Evolutionary conservation across 345 rosid species (phyloP).

Genomic region (Melaleuca quinquenervia): DNA sequence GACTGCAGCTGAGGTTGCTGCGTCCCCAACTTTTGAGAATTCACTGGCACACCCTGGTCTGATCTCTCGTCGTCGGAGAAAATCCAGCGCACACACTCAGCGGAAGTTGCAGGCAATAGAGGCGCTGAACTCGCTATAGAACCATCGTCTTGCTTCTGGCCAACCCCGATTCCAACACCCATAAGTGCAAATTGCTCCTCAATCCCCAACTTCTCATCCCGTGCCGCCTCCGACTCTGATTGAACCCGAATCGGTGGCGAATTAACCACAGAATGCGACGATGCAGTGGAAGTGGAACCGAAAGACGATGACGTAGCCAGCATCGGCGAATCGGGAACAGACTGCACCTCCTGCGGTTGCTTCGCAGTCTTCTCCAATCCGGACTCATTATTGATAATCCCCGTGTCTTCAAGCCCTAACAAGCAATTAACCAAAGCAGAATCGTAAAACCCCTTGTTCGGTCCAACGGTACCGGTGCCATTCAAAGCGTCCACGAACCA

Average conservation of each 20-base stretch:
- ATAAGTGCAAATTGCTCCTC: conserved; percentile 80
- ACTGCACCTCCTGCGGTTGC: conserved; percentile 61
- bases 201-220: conserved; percentile 57
- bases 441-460: conserved; percentile 67
- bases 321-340: conserved; percentile 93
- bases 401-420: conserved; percentile 52
- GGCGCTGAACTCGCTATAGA: conserved; percentile 48
- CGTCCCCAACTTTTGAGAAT: conserved; percentile 37
- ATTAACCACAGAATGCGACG: conserved; percentile 74
- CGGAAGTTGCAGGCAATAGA: neutral
- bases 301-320: conserved; percentile 80
- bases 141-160: conserved; percentile 47
- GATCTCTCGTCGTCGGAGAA: conserved; percentile 92
- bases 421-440: conserved; percentile 62
- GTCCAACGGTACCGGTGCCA: conserved; percentile 25
- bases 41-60: conserved; percentile 55
- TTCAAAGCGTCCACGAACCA: conserved; percentile 92
- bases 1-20: conserved; percentile 23
- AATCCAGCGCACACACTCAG: conserved; percentile 12
- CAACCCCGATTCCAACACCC: conserved; percentile 19
- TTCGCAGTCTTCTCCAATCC: conserved; percentile 23
- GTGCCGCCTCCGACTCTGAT: conserved; percentile 21
- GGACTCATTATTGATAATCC: neutral
- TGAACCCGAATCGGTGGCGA: conserved; percentile 80
- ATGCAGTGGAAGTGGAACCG: conserved; percentile 65